These are phyloP conservation scores for Boeremia lycopersici DNA, from an alignment of 2,329 filamentous ascomycete species.

Conservation along the genomic window DNA sequence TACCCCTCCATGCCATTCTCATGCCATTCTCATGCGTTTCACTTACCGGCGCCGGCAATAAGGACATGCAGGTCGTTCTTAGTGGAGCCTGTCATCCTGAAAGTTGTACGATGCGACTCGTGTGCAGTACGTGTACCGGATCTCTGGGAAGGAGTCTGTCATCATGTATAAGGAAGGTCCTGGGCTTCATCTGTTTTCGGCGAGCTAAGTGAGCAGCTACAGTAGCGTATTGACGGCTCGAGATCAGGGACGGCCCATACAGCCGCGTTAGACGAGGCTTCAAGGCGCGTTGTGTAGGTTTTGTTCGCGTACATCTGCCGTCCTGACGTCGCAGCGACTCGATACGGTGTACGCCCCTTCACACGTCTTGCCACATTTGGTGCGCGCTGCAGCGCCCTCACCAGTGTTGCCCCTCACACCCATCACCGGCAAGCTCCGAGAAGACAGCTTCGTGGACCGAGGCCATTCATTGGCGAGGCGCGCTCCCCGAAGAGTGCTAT, in stretches of 20 bases:
- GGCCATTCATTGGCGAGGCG: background rate
- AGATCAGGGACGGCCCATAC: constrained; percentile 9
- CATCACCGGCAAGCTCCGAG: background rate
- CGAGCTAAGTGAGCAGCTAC: background rate
- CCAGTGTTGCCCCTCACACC: background rate
- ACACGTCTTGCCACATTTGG: constrained; percentile 4
- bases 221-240: constrained; percentile 1
- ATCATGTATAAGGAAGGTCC: background rate
- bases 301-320: no score
- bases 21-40: constrained; percentile 2
- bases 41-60: constrained; percentile 20
- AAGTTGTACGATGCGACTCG: background rate
- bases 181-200: background rate
- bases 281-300: no score
- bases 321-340: background rate
- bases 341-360: background rate
- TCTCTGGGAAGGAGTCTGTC: constrained; percentile 1
- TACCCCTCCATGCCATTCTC: constrained; percentile 15
- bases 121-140: constrained; percentile 2
- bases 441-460: background rate
- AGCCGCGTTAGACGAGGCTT: constrained; percentile 4
- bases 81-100: constrained; percentile 6
- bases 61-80: constrained; percentile 15
- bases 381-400: background rate
- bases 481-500: background rate